Evolutionary conservation across 1,139 yeast genomes (phyloP), one percentile per base, ranked within the genome.

Genomic region (Lodderomyces jiufengensis): DNA sequence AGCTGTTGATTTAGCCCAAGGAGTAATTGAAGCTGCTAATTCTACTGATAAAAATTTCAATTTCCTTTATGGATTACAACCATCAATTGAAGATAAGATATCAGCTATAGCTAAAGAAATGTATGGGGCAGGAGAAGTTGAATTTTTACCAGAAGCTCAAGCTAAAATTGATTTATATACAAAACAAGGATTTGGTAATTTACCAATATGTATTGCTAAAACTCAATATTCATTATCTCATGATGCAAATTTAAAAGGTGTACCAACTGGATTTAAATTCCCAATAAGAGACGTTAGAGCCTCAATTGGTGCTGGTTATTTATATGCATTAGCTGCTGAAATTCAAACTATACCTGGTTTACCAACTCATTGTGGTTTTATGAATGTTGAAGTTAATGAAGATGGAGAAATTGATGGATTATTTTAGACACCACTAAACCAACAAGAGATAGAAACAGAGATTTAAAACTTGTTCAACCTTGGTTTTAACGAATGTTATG

Each of bases 341-440:
- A 90, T 92, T 55, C 94, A 84, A 77, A 92, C 98, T 36, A 90
- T 92, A 51, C 98, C 98, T 21, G 98, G 98, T 43, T 75, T 92
- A 58, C 95, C 97, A 42, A 92, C 97, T 18, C 92, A 86, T 56
- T 83, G 95, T 64, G 97, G 97, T 29, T 92, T 86, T 70, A 87
- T 90, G 95, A 85, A 90, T 59, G 95, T 92, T 41, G 97, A 92
- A 63, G 95, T 92, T 44, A 83, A 84, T 57, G 90, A 83, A 37
- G 83, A 87, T 41, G 97, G 97, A 41, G 95, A 90, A 55, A 90
- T 92, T 51, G 95, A 87, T 51, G 98, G 98, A 36, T 76, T 92
- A 66, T 90, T 90, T 61, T 90, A 72, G 11, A 5, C 11, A 27
- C 11, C 14, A 27, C 4, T 4, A 7, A 10, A 27, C 7, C 5